Evolutionary conservation across 108 stramenopile species (phyloP).

Genomic region (Conticribra guillardii): DNA sequence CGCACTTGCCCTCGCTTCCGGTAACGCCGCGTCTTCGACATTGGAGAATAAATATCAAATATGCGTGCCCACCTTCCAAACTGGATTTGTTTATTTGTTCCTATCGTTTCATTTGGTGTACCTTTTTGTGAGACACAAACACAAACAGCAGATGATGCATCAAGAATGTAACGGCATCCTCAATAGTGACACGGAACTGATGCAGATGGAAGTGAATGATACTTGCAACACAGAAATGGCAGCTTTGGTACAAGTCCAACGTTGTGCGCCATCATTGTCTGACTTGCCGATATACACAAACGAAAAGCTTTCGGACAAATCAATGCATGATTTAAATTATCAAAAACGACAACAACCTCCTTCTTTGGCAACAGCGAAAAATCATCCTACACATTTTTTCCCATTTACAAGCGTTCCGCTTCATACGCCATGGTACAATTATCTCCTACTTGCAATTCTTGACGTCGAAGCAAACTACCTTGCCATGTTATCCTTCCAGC

Average conservation of each 20-base stretch:
- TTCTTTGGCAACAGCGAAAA: neutral
- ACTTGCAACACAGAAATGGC: neutral
- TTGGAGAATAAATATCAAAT: conserved; percentile 55
- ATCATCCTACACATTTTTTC: conserved; percentile 15
- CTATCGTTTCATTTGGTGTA: conserved; percentile 47
- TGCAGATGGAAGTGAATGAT: conserved; percentile 2
- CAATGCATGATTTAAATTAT: no score
- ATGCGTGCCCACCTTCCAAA: conserved; percentile 54
- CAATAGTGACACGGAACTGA: no score
- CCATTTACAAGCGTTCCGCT: conserved; percentile 45
- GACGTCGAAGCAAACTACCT: conserved; percentile 95
- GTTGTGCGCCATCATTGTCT: conserved; percentile 2
- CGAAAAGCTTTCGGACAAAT: no score
- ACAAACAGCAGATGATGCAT: conserved; percentile 23
- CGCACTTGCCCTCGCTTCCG: conserved; percentile 55
- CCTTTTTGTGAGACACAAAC: conserved; percentile 27
- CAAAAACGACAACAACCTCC: conserved; percentile 1
- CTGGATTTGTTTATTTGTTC: conserved; percentile 57
- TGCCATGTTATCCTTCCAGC: conserved; percentile 80
- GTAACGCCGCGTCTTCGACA: conserved; percentile 63
- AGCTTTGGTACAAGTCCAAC: neutral
- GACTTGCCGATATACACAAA: no score
- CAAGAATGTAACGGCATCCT: no score
- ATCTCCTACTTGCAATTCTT: conserved; percentile 74
- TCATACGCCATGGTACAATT: conserved; percentile 55